Percentiles rank a stretch among this genome's conserved stretches.
Evolutionary conservation across 352 stramenopile genomes (phyloP).

Genomic region (Pythium dissimile): DNA sequence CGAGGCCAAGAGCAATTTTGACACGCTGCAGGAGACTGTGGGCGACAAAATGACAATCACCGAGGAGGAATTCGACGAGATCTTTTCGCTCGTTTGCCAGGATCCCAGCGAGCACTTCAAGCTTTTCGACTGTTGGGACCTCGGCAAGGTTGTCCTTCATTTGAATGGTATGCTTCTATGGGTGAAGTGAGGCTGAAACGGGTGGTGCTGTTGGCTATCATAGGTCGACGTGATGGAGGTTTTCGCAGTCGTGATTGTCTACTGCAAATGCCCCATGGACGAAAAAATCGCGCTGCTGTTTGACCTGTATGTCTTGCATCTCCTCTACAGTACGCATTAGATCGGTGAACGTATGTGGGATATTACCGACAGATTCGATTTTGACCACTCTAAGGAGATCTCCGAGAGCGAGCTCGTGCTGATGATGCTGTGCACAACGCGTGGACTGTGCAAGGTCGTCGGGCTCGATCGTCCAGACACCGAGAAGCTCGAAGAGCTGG

Average conservation of each 20-base stretch:
- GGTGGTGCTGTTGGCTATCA: background rate
- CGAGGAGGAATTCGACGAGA: constrained; percentile 68
- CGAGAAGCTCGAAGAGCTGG: constrained; percentile 44
- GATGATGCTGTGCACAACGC: constrained; percentile 66
- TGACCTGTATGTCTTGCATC: constrained; percentile 33
- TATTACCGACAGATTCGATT: constrained; percentile 49
- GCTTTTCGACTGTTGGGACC: constrained; percentile 57
- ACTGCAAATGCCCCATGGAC: constrained; percentile 59
- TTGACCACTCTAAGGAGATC: constrained; percentile 69
- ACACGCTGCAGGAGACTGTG: constrained; percentile 51
- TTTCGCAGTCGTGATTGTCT: constrained; percentile 73
- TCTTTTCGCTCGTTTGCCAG: constrained; percentile 75
- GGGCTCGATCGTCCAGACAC: constrained; percentile 52
- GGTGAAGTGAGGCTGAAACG: background rate
- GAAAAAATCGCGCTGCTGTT: constrained; percentile 71
- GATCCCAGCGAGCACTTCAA: constrained; percentile 65
- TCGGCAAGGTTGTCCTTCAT: constrained; percentile 36
- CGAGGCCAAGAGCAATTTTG: constrained; percentile 57
- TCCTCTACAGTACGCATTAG: too few species aligned
- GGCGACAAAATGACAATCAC: constrained; percentile 79
- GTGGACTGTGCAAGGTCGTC: constrained; percentile 68
- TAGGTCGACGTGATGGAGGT: constrained; percentile 76
- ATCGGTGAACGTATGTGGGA: too few species aligned
- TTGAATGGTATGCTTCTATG: too few species aligned
- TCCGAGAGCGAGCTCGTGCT: constrained; percentile 63